Evolutionary conservation across 306 rosid species (phyloP), one percentile per base, ranked within the genome.

Genomic region (Ziziphus jujuba): DNA sequence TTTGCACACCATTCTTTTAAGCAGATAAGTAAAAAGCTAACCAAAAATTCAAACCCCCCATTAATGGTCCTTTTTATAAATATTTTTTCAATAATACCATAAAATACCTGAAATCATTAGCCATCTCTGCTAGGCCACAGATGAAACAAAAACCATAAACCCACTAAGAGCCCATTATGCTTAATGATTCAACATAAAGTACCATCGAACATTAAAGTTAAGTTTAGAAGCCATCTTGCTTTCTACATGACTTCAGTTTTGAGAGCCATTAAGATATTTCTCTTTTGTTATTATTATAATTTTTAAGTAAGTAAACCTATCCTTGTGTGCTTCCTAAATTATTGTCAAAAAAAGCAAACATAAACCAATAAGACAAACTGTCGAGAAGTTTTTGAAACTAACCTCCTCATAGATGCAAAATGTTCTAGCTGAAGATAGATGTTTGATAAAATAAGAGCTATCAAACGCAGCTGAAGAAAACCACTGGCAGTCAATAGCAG

Each of bases 401-500:
- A 92, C 97, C 91, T 92, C 96, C 81, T 92, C 97, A 23, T 86
- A 81, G 63, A 87, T 69, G 75, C 98, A 92, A 80, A 92, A 92
- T 58, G 96, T 89, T 86, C 98, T 84, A 60, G 98, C 77, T 69
- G 77, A 64, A 69, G 97, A 87, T 82, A 92, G 86, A 68, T 92
- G 88, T 28, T 31, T 60, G 25, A 85, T 67, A 74, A 81, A 92
- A 68, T 77, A 77, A 61, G 64, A 69, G 61, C 65, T 59, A 56
- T 89, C 87, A 80, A 89, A 71, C 8, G 78, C 72, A 33, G 73
- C 59, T 7, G 82, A 80, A 66, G 88, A 85, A 86, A 86, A 87
- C 96, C 97, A 92, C 67, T 89, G 97, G 75, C 78, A 61, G 73
- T 95, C 97, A 79, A 92, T 82, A 52, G 65, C 84, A 70, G 65